These are phyloP conservation scores for Botrytis medusae DNA, from an alignment of 2,329 filamentous ascomycete species.

Conservation along the genomic window DNA sequence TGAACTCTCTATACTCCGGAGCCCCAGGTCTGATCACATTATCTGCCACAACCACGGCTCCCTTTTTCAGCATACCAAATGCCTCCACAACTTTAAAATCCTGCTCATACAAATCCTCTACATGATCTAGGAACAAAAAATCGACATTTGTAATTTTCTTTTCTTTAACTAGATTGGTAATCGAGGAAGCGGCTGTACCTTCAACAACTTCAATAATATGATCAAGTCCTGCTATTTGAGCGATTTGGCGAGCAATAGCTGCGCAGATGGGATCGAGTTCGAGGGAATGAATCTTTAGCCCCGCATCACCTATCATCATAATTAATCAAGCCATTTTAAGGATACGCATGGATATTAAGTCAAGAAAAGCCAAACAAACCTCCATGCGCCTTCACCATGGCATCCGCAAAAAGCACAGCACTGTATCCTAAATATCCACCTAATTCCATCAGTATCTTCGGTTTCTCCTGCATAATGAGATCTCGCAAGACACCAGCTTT, in stretches of 20 bases:
- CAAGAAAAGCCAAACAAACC: not conserved
- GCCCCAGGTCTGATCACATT: slow-evolving; percentile 71
- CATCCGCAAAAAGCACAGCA: slow-evolving; percentile 69
- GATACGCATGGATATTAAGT: not conserved
- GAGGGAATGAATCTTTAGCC: slow-evolving; percentile 56
- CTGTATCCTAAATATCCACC: slow-evolving; percentile 84
- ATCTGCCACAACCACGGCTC: slow-evolving; percentile 63
- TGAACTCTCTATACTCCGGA: slow-evolving; percentile 66
- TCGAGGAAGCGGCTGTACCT: slow-evolving; percentile 61
- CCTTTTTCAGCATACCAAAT: slow-evolving; percentile 59
- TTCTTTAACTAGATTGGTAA: slow-evolving; percentile 56
- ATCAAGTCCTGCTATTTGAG: slow-evolving; percentile 68
- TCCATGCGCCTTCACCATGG: slow-evolving; percentile 47
- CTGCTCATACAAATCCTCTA: slow-evolving; percentile 69
- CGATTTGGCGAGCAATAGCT: slow-evolving; percentile 63
- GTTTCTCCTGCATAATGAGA: slow-evolving; percentile 65
- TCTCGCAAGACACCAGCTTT: slow-evolving; percentile 70
- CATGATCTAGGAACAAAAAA: slow-evolving; percentile 75
- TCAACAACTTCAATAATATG: slow-evolving; percentile 68
- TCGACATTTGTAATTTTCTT: slow-evolving; percentile 60
- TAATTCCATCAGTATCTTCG: slow-evolving; percentile 69
- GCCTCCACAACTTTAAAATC: slow-evolving; percentile 76
- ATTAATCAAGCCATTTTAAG: not conserved
- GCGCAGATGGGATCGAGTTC: slow-evolving; percentile 72
- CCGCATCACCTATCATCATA: slow-evolving; percentile 49